Evolutionary conservation across 2,329 filamentous ascomycete species (phyloP), one percentile per base, ranked within the genome.

Genomic region (Botrytis medusae): DNA sequence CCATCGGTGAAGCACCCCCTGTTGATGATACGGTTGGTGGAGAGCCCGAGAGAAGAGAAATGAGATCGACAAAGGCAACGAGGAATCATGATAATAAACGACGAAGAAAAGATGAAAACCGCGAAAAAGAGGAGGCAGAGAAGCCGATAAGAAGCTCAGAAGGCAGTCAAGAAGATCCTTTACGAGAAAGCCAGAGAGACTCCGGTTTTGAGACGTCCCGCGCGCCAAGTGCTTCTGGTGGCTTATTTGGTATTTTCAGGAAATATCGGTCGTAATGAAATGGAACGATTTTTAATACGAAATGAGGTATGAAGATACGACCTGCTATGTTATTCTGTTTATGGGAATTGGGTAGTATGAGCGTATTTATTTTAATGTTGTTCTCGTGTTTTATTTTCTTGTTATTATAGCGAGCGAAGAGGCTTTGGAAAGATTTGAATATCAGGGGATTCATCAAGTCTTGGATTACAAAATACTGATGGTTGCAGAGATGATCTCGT

Each of bases 221-320:
- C 65, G 87, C 90, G 37, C 87, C 90, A 37, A 92, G 86, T 2
- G 76, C 93, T 83, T 89, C 96, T 72, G 97, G 85, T 32, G 93
- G 90, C 40, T 88, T 88, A 40, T 80, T 80, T 67, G 77, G 80
- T 73, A 76, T 79, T 29, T 80, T 75, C 74, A 81, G 78, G 74
- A 81, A 76, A 76, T 77, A 79, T 68, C 76, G 76, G 48, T 77
- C 74, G 37, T 78, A 75, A 74, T 59, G 72, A 62, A 51, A 59
- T 48, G 29, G 40, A 40, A 73, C 40, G 64, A 69, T 61, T 59
- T 59, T 59, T 32, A 46, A 64, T 57, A 72, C n/a, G 71, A 64
- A 71, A 69, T 42, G 64, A 64, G 67, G 72, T 54, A 74, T 46
- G 71, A 72, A 60, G 63, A 72, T 72, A 67, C 48, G 54, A 72